A percentile compares a stretch with the other conserved stretches of the same genome.
These are phyloP conservation scores for Xylogone sp. DNA, from an alignment of 2,329 filamentous ascomycete species.

Conservation along the genomic window DNA sequence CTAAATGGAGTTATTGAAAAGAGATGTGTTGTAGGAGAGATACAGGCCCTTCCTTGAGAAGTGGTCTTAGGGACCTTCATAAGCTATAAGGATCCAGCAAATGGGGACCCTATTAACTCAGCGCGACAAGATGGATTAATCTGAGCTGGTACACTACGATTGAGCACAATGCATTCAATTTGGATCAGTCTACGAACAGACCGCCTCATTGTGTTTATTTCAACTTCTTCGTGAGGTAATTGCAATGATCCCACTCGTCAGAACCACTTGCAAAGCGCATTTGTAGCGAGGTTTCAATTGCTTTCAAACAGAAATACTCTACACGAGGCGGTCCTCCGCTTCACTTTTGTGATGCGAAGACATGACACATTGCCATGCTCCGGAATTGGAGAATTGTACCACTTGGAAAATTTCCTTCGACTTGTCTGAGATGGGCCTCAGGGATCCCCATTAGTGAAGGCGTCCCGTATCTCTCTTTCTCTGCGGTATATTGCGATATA, in stretches of 20 bases:
- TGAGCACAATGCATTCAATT: constrained; percentile 26
- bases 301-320: constrained; percentile 34
- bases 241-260: constrained; percentile 47
- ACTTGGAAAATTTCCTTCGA: constrained; percentile 10
- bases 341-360: constrained; percentile 14
- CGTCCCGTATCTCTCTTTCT: constrained; percentile 44
- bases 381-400: constrained; percentile 17
- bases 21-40: constrained; percentile 37
- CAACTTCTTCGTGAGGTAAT: constrained; percentile 19
- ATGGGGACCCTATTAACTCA: constrained; percentile 23
- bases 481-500: constrained; percentile 10
- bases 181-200: constrained; percentile 29
- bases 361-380: constrained; percentile 26
- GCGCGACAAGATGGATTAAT: constrained; percentile 12
- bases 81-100: constrained; percentile 19
- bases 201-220: constrained; percentile 20
- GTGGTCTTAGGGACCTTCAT: constrained; percentile 47
- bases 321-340: constrained; percentile 18
- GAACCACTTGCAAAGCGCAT: constrained; percentile 43
- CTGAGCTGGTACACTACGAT: constrained; percentile 13
- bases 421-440: constrained; percentile 22
- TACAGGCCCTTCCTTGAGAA: constrained; percentile 37
- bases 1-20: constrained; percentile 25
- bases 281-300: constrained; percentile 51
- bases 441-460: constrained; percentile 31